These are phyloP conservation scores for Xylaria scruposa DNA, from an alignment of 495 filamentous ascomycete genomes.

Conservation along the genomic window DNA sequence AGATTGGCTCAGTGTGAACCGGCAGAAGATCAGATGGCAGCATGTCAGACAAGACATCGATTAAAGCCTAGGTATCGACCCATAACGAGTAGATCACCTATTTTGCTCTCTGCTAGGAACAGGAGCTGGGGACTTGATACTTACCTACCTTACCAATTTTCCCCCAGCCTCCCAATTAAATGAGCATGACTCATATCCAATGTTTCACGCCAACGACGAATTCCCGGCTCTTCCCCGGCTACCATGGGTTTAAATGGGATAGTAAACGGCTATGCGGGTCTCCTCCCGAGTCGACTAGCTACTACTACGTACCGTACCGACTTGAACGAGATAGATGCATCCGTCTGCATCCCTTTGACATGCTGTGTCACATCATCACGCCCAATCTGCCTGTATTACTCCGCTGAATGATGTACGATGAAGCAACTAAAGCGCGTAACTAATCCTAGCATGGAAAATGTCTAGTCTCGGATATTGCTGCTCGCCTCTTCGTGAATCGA, in stretches of 20 bases:
- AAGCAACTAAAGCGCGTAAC: background rate
- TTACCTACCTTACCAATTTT: constrained; percentile 7
- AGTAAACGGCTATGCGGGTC: constrained; percentile 21
- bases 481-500: background rate
- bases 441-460: background rate
- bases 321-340: background rate
- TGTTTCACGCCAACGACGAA: constrained; percentile 27
- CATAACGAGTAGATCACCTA: background rate
- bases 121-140: constrained; percentile 21
- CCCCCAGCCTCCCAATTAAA: constrained; percentile 39
- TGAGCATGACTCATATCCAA: constrained; percentile 37
- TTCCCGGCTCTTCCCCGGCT: constrained; percentile 26
- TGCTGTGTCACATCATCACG: background rate
- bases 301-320: background rate
- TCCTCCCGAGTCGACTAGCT: background rate
- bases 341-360: constrained; percentile 2
- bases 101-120: constrained; percentile 22
- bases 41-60: constrained; percentile 5
- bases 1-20: background rate
- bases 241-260: constrained; percentile 2
- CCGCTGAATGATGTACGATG: background rate
- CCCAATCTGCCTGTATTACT: background rate
- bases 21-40: background rate
- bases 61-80: constrained; percentile 16
- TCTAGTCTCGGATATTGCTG: background rate